A percentile compares a stretch with the other conserved stretches of the same genome.
Evolutionary conservation across 2,329 filamentous ascomycete genomes (phyloP).

Genomic region (Colletotrichum orbiculare): DNA sequence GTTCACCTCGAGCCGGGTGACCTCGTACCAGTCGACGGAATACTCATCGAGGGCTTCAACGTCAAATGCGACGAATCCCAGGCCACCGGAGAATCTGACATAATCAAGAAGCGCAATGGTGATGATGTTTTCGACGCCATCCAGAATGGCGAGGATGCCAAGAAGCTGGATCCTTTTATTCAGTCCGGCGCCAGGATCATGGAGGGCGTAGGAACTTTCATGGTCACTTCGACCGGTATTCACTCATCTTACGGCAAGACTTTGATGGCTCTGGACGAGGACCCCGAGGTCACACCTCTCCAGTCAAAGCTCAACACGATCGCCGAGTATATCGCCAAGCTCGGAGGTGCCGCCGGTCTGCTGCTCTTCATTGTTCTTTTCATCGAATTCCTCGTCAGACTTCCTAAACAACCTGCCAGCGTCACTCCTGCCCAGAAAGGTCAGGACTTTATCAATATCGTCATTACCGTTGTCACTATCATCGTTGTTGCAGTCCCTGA

Average conservation of each 20-base stretch:
- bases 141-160: conserved; percentile 71
- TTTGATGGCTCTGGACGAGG: conserved; percentile 77
- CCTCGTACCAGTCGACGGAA: conserved; percentile 78
- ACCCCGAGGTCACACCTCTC: conserved; percentile 79
- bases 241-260: conserved; percentile 82
- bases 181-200: conserved; percentile 85
- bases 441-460: conserved; percentile 79
- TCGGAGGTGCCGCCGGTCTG: conserved; percentile 81
- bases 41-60: conserved; percentile 78
- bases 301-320: conserved; percentile 81
- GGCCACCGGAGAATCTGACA: conserved; percentile 82
- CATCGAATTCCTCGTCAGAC: conserved; percentile 82
- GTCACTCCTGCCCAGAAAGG: conserved; percentile 77
- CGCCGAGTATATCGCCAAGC: conserved; percentile 81
- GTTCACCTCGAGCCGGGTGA: conserved; percentile 80
- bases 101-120: conserved; percentile 74
- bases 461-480: conserved; percentile 83
- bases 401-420: conserved; percentile 61
- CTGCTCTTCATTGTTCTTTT: conserved; percentile 86
- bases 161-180: conserved; percentile 85
- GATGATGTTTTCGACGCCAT: conserved; percentile 78
- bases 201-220: conserved; percentile 79
- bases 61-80: conserved; percentile 83
- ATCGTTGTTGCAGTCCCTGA: conserved; percentile 85
- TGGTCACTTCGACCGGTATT: conserved; percentile 78